Conservation (phyloP, 495 filamentous ascomycete species). For the Hypoxylon fragiforme region DNA sequence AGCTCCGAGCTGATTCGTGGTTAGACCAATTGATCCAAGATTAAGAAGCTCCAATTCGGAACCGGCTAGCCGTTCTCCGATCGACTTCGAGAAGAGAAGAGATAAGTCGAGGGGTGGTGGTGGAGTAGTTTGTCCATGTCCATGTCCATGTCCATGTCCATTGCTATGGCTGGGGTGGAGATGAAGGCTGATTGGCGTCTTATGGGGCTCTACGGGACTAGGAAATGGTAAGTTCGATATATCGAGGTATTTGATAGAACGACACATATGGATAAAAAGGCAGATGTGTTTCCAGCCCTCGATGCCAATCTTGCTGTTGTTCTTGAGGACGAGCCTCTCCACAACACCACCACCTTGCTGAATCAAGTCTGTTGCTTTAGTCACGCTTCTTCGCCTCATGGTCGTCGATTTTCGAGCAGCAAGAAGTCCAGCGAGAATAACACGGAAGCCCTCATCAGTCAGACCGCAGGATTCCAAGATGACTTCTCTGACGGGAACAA, state of each 20-base stretch:
- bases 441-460: slow-evolving; percentile 80
- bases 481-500: slow-evolving; percentile 86
- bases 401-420: slow-evolving; percentile 70
- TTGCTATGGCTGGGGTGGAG: slow-evolving; percentile 16
- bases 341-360: slow-evolving; percentile 72
- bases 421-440: slow-evolving; percentile 83
- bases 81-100: slow-evolving; percentile 67
- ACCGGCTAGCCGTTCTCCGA: slow-evolving; percentile 75
- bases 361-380: slow-evolving; percentile 34
- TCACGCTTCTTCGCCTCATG: slow-evolving; percentile 46
- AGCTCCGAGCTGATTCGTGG: slow-evolving; percentile 65
- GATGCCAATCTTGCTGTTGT: slow-evolving; percentile 76
- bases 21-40: slow-evolving; percentile 75
- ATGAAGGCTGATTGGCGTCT: slow-evolving; percentile 26
- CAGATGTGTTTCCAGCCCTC: slow-evolving; percentile 93
- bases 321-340: slow-evolving; percentile 87
- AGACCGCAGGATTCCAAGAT: slow-evolving; percentile 84
- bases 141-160: too few relatives aligned
- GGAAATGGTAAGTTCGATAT: slow-evolving; percentile 87
- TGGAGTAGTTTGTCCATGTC: too few relatives aligned
- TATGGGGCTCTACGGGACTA: slow-evolving; percentile 34
- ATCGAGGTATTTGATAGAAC: slow-evolving; percentile 83
- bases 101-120: slow-evolving; percentile 38
- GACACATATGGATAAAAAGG: slow-evolving; percentile 86
- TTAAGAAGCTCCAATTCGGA: slow-evolving; percentile 80